Evolutionary conservation across 345 rosid genomes (phyloP), one percentile per base, ranked within the genome.

Genomic region (Lagerstroemia speciosa): DNA sequence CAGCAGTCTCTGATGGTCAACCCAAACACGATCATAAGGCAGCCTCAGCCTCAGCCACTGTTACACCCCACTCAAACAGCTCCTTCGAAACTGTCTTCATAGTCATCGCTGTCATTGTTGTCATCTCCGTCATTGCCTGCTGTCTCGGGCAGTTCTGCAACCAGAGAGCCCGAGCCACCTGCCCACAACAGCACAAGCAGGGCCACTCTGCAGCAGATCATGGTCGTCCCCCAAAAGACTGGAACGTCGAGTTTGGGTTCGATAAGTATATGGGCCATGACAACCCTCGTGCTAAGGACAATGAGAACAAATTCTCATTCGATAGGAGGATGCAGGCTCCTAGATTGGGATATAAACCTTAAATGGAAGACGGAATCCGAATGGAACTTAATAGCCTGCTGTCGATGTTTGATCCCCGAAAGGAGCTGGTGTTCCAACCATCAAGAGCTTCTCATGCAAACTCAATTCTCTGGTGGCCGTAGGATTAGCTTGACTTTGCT

Each of bases 81-180:
- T 86, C 91, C 33, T 90, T 88, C 32, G 92, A 87, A 58, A 84
- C 82, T 7, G 94, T 86, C 50, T 90, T 82, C 71, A 81, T 87
- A 34, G 84, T 85, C 24, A 77, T 87, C 38, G 88, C 85, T 20
- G 84, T 83, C n/a, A 83, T 87, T 33, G 57, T 83, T 12, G 80
- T 85, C 29, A 41, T 87, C 37, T 87, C 89, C 46, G 83, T 75
- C 20, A 69, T 79, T 33, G 88, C 92, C 71, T 83, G 89, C 74
- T 83, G 77, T 46, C 85, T 87, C 17, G 88, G 89, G 32, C 77
- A 86, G 61, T 58, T 87, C 48, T 85, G 89, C 64, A 83, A 72
- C 69, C 67, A 75, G 65, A 72, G 74, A 34, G 24, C 19, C 27
- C 43, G 52, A 19, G 68, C 63, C 15, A 58, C 32, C 19, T 68